Base-by-base conservation (phyloP, 352 stramenopile genomes). In the Phytopythium boreale region DNA sequence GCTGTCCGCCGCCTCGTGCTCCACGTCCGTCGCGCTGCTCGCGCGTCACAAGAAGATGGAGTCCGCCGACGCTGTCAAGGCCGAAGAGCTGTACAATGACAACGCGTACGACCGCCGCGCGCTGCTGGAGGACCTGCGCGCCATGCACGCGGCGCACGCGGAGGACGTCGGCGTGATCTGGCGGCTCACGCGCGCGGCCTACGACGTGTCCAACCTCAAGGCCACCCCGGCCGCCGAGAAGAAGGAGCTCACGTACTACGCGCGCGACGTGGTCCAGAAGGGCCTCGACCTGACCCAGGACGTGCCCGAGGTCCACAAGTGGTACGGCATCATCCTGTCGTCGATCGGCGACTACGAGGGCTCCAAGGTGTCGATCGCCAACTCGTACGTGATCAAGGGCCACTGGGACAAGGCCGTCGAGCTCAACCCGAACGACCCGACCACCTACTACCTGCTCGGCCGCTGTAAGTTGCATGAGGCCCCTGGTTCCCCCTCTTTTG, bases 311-410 rank as follows among this genome's bases (percentile, higher is more conserved):
- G 77, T 93, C 51, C 85, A 96, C 74, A 94, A 92, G 69, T 96
- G 87, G 87, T 87, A 77, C 56, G 87, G 87, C 59, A 92, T 96
- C 66, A 91, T 94, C 34, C 59, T 94, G 56, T 94, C 86, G 39
- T 86, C 82, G 29, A 79, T 96, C 56, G 87, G 87, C 22, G 84
- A 94, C 71, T 92, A 92, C 65, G 86, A 94, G 80, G 87, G 86
- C 70, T 91, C 86, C 61, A 95, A 96, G 66, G 84, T 84, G 19
- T 77, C 82, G 39, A 87, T 96, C 58, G 76, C 86, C 66, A 95
- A 93, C 70, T 92, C 88, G 62, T 89, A 79, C 70, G 76, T 75
- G 36, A 91, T 96, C 75, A 91, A 91, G 63, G 74, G 71, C 53
- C 82, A 92, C 73, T 95, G 81, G 80, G 82, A 92, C 62, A 89